Evolutionary conservation across 116 monocot genomes (phyloP).

Genomic region (Phalaenopsis hybrid): DNA sequence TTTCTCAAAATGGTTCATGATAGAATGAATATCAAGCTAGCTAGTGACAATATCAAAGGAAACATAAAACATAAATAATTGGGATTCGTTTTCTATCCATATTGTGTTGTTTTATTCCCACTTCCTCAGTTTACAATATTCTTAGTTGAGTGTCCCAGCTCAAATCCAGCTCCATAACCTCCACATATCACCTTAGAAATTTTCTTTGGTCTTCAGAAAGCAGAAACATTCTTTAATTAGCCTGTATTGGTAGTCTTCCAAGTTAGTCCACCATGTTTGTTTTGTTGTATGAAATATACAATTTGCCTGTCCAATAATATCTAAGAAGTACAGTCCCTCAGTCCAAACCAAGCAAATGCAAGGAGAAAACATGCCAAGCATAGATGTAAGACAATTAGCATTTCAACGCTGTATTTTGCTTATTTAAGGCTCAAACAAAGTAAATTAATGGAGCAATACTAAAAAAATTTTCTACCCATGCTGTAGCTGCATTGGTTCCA

Average conservation of each 20-base stretch:
- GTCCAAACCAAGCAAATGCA: too few species aligned
- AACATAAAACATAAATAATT: not conserved
- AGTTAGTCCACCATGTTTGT: too few species aligned
- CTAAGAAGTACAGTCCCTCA: too few species aligned
- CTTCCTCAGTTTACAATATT: not conserved
- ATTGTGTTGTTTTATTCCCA: not conserved
- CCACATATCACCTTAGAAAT: not conserved
- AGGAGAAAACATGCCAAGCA: too few species aligned
- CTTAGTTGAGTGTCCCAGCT: not conserved
- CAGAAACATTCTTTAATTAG: not conserved
- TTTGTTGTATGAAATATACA: too few species aligned
- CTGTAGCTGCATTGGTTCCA: too few species aligned
- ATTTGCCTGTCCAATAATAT: too few species aligned
- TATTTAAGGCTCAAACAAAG: too few species aligned
- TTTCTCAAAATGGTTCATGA: constrained; percentile 1
- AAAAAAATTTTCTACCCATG: too few species aligned
- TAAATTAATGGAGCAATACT: too few species aligned
- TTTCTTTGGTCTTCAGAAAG: not conserved
- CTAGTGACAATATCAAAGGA: not conserved
- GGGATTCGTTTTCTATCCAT: not conserved
- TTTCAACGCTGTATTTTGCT: too few species aligned
- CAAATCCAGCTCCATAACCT: not conserved
- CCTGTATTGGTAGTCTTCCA: not conserved
- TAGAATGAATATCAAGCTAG: not conserved
- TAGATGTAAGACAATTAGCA: too few species aligned